phyloP scores from a whole-genome alignment of 2,329 filamentous ascomycete genomes.

The Neopestalotiopsis rosae region DNA sequence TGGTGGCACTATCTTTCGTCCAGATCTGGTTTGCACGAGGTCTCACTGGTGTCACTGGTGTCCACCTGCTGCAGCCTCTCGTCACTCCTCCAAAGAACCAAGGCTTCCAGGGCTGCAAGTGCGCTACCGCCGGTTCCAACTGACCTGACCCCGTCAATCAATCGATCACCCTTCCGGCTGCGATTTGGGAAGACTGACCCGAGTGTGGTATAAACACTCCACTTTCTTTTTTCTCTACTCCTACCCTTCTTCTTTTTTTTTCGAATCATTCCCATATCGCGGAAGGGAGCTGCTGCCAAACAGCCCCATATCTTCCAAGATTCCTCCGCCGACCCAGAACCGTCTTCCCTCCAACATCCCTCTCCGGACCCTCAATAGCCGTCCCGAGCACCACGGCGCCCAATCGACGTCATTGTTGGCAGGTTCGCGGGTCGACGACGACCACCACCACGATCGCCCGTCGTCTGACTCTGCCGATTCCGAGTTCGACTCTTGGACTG shows the following conservation, averaged over 20 bases:
- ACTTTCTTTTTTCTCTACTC: constrained; percentile 30
- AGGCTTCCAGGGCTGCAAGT: constrained; percentile 12
- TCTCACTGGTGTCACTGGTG: constrained; percentile 15
- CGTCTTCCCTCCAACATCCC: constrained; percentile 86
- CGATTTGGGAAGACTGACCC: constrained; percentile 14
- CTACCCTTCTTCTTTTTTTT: constrained; percentile 28
- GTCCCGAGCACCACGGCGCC: constrained; percentile 41
- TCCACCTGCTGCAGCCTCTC: constrained; percentile 19
- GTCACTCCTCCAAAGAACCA: constrained; percentile 14
- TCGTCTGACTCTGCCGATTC: constrained; percentile 60
- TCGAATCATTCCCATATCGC: constrained; percentile 41
- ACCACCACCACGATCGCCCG: constrained; percentile 50
- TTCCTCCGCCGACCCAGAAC: constrained; percentile 75
- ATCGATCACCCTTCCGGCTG: constrained; percentile 6
- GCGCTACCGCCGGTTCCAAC: constrained; percentile 3
- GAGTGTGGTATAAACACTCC: constrained; percentile 27
- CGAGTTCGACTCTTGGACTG: constrained; percentile 82
- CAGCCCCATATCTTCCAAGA: constrained; percentile 83
- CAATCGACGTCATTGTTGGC: constrained; percentile 54
- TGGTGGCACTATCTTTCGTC: constrained; percentile 8
- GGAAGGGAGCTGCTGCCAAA: constrained; percentile 74
- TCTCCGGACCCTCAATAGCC: constrained; percentile 71
- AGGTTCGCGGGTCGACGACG: constrained; percentile 47
- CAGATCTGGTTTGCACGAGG: constrained; percentile 17
- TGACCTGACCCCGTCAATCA: not conserved